Percentiles rank a stretch among this genome's conserved stretches.
Evolutionary conservation across 345 rosid species (phyloP).

Genomic region (Gossypium thurberi): DNA sequence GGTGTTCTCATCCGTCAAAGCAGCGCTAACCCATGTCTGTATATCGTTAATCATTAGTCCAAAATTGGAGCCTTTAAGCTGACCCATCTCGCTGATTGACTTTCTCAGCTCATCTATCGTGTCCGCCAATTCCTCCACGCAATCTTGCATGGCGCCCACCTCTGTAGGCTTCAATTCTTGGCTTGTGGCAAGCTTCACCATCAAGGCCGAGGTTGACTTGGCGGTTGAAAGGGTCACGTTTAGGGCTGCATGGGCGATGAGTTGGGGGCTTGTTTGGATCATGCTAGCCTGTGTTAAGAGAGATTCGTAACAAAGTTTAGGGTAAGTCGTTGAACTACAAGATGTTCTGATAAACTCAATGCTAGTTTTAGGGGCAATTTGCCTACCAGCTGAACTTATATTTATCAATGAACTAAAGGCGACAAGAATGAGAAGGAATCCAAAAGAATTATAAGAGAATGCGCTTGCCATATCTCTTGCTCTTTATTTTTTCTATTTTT

Average conservation of each 20-base stretch:
- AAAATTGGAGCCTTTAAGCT: slow-evolving; percentile 24
- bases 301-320: slow-evolving; percentile 51
- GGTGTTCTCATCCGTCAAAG: slow-evolving; percentile 60
- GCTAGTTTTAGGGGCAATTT: slow-evolving; percentile 15
- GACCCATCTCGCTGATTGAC: slow-evolving; percentile 54
- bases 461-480: slow-evolving; percentile 16
- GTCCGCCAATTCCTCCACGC: slow-evolving; percentile 56
- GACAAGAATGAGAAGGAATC: slow-evolving; percentile 13
- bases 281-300: slow-evolving; percentile 44
- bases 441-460: slow-evolving; percentile 4
- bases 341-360: slow-evolving; percentile 54
- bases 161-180: slow-evolving; percentile 42
- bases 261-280: slow-evolving; percentile 65
- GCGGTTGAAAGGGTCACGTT: slow-evolving; percentile 44
- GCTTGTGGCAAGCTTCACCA: slow-evolving; percentile 39
- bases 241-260: slow-evolving; percentile 62
- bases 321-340: slow-evolving; percentile 56
- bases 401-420: slow-evolving; percentile 14
- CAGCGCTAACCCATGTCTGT: slow-evolving; percentile 80
- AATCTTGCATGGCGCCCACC: slow-evolving; percentile 53
- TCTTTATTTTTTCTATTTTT: not conserved
- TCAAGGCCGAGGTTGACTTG: slow-evolving; percentile 30
- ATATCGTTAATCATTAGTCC: slow-evolving; percentile 38
- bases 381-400: slow-evolving; percentile 24
- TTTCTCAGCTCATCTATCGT: slow-evolving; percentile 46